Base-by-base conservation (phyloP, 352 stramenopile species). In the Globisporangium nagaii region DNA sequence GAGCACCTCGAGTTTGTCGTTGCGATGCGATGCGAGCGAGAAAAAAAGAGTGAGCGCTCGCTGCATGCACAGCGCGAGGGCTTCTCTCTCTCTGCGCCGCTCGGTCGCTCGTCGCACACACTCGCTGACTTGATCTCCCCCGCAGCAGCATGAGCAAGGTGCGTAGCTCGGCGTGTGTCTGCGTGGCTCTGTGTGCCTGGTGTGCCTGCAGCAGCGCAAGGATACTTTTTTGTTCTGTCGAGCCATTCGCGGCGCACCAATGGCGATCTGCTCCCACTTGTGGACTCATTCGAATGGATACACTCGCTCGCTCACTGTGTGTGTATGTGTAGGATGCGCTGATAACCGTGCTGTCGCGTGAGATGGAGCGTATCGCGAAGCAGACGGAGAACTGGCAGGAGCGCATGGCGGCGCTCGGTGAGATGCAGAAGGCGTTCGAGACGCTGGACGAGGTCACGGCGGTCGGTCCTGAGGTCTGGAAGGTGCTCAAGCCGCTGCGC, bases 321-420 rank as follows among this genome's bases (percentile, higher is more conserved):
- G 20, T 45, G 15, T 48, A 4, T 3, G 11, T 40, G 31, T 27
- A 79, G 68, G 61, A 76, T 27, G 45, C 60, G 53, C 65, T 89
- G 43, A 22, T 71, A 12, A 58, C 53, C 25, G 49, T 54, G 34
- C 56, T 88, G 40, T 54, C 76, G 35, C 66, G 73, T 28, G 79
- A 89, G 62, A 91, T 93, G 80, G 79, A 91, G 45, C 80, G 79
- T 47, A 73, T 93, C 53, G 68, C 74, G 31, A 78, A 83, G 65
- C 77, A 90, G 56, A n/a, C 49, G 22, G 83, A 93, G 45, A 88
- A 93, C 66, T 93, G 83, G 83, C 71, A 90, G 58, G 82, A 90
- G 66, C 80, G 83, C 28, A 70, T 88, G 64, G 55, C 59, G 32
- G 83, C 80, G 27, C 49, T 93, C 34, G 27, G 60, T 35, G 77